These are phyloP conservation scores for Furcasterigmium sp. DNA, from an alignment of 2,329 filamentous ascomycete species.

Conservation along the genomic window DNA sequence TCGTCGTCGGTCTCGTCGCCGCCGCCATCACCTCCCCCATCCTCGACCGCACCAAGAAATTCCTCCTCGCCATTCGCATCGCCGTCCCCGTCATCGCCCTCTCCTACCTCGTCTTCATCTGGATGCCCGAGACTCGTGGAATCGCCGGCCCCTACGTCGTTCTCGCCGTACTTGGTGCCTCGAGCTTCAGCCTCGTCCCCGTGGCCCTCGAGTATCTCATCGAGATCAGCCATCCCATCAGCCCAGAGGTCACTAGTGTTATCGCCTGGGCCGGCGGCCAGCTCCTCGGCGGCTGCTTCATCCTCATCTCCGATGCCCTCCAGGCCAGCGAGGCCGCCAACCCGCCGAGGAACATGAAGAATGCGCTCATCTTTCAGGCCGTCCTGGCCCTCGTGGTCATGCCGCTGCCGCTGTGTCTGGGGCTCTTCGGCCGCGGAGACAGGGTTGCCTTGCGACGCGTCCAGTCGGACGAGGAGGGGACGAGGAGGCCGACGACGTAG, in stretches of 20 bases:
- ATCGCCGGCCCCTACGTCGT: constrained; percentile 70
- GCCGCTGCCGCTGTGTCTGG: constrained; percentile 64
- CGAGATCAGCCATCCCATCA: constrained; percentile 81
- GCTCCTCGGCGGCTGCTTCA: constrained; percentile 77
- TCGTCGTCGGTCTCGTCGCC: constrained; percentile 76
- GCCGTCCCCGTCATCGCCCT: constrained; percentile 69
- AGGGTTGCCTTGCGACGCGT: constrained; percentile 47
- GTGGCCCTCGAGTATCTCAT: constrained; percentile 82
- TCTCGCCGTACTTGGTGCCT: constrained; percentile 70
- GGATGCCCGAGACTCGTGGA: constrained; percentile 53
- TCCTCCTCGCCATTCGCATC: constrained; percentile 66
- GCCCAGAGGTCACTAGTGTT: constrained; percentile 78
- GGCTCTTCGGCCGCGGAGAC: constrained; percentile 59
- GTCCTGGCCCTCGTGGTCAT: constrained; percentile 60
- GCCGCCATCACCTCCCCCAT: constrained; percentile 75
- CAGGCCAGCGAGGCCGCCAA: constrained; percentile 43
- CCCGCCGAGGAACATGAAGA: constrained; percentile 68
- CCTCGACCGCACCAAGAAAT: constrained; percentile 79
- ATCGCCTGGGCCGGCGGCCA: constrained; percentile 85
- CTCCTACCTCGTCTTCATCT: constrained; percentile 75
- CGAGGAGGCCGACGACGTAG: constrained; percentile 9
- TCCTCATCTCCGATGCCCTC: constrained; percentile 75
- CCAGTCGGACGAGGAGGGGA: constrained; percentile 31
- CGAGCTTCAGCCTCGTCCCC: constrained; percentile 76
- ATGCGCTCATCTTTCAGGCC: constrained; percentile 73